phyloP scores from a whole-genome alignment of 257 asterid species.

The Galeopsis tetrahit region DNA sequence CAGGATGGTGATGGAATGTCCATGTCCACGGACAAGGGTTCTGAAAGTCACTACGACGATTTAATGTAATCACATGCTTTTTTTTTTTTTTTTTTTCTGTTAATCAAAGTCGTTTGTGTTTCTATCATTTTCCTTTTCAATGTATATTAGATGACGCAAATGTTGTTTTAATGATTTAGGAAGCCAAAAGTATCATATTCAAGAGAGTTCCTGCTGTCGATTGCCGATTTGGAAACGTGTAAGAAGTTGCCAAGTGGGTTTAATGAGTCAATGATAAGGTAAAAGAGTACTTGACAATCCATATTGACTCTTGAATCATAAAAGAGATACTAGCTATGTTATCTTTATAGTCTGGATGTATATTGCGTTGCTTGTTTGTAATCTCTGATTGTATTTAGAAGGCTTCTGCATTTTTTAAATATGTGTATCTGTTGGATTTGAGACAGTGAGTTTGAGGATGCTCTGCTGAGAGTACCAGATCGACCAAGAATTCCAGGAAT shows the following conservation, averaged over 20 bases:
- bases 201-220: slow-evolving; percentile 72
- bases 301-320: slow-evolving; percentile 9
- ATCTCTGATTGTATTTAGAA: slow-evolving; percentile 21
- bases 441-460: slow-evolving; percentile 70
- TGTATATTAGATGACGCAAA: slow-evolving; percentile 19
- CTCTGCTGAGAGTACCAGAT: slow-evolving; percentile 56
- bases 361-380: slow-evolving; percentile 23
- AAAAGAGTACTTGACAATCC: slow-evolving; percentile 24
- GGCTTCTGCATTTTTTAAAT: slow-evolving; percentile 27
- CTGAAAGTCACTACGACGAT: slow-evolving; percentile 38
- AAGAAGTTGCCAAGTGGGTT: slow-evolving; percentile 74
- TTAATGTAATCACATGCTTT: slow-evolving; percentile 48
- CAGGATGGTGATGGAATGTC: slow-evolving; percentile 58
- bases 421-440: slow-evolving; percentile 37
- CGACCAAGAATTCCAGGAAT: slow-evolving; percentile 60
- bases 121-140: slow-evolving; percentile 3
- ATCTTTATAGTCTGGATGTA: slow-evolving; percentile 5
- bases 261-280: slow-evolving; percentile 64
- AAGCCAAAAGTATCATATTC: slow-evolving; percentile 56
- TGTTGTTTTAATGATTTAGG: slow-evolving; percentile 55
- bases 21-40: slow-evolving; percentile 39
- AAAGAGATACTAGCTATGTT: not conserved
- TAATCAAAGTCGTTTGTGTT: slow-evolving; percentile 29
- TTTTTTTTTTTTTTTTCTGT: slow-evolving; percentile 29
- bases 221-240: slow-evolving; percentile 68